Evolutionary conservation across 768 basidiomycete species (phyloP), one percentile per base, ranked within the genome.

Genomic region (Suillus subluteus): DNA sequence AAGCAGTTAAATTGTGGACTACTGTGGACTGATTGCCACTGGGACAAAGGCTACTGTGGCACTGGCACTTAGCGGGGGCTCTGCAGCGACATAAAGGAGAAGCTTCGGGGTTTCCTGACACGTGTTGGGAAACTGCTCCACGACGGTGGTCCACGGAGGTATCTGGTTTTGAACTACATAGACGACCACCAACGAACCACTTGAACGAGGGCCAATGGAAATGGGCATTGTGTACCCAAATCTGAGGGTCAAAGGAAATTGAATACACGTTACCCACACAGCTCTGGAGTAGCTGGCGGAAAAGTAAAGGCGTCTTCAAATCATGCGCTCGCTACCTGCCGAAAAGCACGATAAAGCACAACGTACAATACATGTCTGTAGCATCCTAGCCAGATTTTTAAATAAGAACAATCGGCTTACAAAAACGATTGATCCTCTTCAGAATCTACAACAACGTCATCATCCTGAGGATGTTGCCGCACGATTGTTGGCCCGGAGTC

Each of bases 361-460:
- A 59, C 38, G 26, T 59, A 58, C 15, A 41, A 59, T 59, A 59
- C 58, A 40, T 18, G 8, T 40, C 16, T 40, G 38, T 40, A 40
- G 7, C 37, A 38, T 56, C 35, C 18, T 12, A 56, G 32, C 32
- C 32, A 12, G 6, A 54, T 38, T 58, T 58, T 23, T n/a, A 38
- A 8, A 59, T 40, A 41, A 15, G 38, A 2, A 59, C 21, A 18
- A 11, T 61, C 30, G 18, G 59, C 59, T 43, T 41, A 61, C 59
- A 11, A 61, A 21, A 30, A 26, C 18, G 15, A 16, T 6, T 44
- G n/a, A 43, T 64, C 58, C 65, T 80, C 78, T 59, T 79, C 76
- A 35, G 79, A 79, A 65, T 82, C 79, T 59, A 82, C 68, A 15
- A 79, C 73, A 65, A 73, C 73, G n/a, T 63, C 67, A 62, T 67